Evolutionary conservation across 257 asterid species (phyloP).

Genomic region (Nicotiana knightiana): DNA sequence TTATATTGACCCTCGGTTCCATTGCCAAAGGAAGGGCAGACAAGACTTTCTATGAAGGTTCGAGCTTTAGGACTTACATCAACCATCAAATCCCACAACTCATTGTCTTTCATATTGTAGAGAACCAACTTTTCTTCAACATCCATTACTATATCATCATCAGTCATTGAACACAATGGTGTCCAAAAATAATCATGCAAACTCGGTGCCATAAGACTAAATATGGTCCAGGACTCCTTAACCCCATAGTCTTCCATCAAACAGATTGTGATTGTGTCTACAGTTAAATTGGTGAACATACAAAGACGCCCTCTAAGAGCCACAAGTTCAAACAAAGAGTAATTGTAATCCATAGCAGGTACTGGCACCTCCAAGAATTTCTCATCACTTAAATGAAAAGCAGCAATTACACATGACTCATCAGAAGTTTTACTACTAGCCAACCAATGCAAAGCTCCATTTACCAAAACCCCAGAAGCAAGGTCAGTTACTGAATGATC

Average conservation of each 20-base stretch:
- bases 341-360: constrained; percentile 3
- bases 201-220: neutral
- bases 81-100: neutral
- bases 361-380: constrained; percentile 31
- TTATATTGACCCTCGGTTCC: neutral
- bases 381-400: constrained; percentile 26
- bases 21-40: constrained; percentile 11
- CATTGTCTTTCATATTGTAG: constrained; percentile 6
- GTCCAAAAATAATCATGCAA: neutral
- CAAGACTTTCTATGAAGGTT: neutral
- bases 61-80: neutral
- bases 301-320: neutral
- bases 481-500: constrained; percentile 18
- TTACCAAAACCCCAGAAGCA: constrained; percentile 23
- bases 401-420: constrained; percentile 26
- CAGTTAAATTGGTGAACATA: constrained; percentile 1
- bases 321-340: neutral
- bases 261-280: neutral
- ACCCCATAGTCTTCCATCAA: neutral
- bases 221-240: neutral
- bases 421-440: constrained; percentile 14
- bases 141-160: neutral
- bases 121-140: constrained; percentile 7
- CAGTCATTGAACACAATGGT: neutral
- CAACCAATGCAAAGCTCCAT: constrained; percentile 40